phyloP scores from a whole-genome alignment of 306 rosid species.

The Sesbania bispinosa region DNA sequence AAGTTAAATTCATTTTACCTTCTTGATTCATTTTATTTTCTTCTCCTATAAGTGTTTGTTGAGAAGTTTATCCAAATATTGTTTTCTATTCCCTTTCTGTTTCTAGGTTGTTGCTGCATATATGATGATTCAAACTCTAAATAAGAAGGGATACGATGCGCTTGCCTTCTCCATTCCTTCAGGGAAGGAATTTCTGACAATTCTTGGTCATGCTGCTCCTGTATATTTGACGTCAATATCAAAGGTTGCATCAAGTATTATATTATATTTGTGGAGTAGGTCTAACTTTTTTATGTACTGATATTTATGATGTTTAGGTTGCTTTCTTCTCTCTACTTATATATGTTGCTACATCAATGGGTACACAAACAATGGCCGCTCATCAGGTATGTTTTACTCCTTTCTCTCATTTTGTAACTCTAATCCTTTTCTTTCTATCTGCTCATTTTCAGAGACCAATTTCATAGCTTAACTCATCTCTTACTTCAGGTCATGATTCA shows the following conservation, averaged over 20 bases:
- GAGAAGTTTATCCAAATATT: no score
- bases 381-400: conserved; percentile 34
- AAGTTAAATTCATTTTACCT: no score
- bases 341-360: conserved; percentile 39
- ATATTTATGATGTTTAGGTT: conserved; percentile 14
- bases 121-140: conserved; percentile 60
- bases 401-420: neutral
- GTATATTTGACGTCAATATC: conserved; percentile 64
- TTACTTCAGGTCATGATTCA: conserved; percentile 43
- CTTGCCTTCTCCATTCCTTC: conserved; percentile 57
- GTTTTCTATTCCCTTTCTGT: neutral
- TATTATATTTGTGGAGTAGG: neutral
- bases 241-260: conserved; percentile 40
- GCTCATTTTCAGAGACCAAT: neutral
- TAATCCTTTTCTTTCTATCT: neutral
- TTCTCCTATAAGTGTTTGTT: no score
- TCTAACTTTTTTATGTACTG: neutral
- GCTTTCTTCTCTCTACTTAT: conserved; percentile 30
- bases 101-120: conserved; percentile 64
- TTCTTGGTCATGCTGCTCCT: conserved; percentile 63
- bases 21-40: no score
- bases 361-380: conserved; percentile 40
- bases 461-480: neutral
- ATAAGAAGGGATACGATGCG: conserved; percentile 58
- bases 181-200: conserved; percentile 35